Evolutionary conservation across 768 basidiomycete species (phyloP).

Genomic region (Termitomyces sp.): DNA sequence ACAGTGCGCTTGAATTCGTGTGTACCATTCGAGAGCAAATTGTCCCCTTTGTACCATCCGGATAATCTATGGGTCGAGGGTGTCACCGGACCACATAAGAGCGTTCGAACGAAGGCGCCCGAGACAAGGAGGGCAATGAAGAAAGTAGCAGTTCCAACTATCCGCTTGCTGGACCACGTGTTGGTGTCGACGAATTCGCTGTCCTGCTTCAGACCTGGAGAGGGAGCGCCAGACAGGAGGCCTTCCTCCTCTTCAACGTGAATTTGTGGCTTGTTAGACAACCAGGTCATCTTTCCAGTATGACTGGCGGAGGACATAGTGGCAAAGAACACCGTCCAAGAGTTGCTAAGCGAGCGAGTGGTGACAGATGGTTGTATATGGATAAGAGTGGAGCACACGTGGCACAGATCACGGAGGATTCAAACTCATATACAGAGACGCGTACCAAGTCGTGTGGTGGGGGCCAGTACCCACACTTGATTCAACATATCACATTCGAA

Average conservation of each 20-base stretch:
- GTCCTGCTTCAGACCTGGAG: slow-evolving; percentile 22
- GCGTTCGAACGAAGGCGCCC: slow-evolving; percentile 37
- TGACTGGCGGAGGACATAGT: slow-evolving; percentile 14
- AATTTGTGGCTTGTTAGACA: slow-evolving; percentile 10
- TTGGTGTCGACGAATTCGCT: slow-evolving; percentile 17
- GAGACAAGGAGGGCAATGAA: slow-evolving; percentile 42
- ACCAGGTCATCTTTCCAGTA: slow-evolving; percentile 11
- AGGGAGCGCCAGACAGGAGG: slow-evolving; percentile 28
- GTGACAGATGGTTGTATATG: too few species aligned
- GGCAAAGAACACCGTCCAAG: background rate
- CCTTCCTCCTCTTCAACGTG: slow-evolving; percentile 36
- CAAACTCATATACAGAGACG: too few species aligned
- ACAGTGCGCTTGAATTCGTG: slow-evolving; percentile 80
- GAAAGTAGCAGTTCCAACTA: slow-evolving; percentile 32
- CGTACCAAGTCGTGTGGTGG: too few species aligned
- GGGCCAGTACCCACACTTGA: too few species aligned
- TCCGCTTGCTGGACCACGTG: slow-evolving; percentile 37
- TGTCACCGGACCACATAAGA: slow-evolving; percentile 27
- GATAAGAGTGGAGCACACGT: too few species aligned
- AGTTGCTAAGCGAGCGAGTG: background rate
- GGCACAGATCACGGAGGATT: too few species aligned
- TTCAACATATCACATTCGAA: too few species aligned
- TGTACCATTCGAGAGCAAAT: slow-evolving; percentile 73
- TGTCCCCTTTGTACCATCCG: slow-evolving; percentile 33
- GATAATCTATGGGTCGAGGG: slow-evolving; percentile 24